Conservation (phyloP, 2,329 filamentous ascomycete genomes). For the Penicillium brasilianum region DNA sequence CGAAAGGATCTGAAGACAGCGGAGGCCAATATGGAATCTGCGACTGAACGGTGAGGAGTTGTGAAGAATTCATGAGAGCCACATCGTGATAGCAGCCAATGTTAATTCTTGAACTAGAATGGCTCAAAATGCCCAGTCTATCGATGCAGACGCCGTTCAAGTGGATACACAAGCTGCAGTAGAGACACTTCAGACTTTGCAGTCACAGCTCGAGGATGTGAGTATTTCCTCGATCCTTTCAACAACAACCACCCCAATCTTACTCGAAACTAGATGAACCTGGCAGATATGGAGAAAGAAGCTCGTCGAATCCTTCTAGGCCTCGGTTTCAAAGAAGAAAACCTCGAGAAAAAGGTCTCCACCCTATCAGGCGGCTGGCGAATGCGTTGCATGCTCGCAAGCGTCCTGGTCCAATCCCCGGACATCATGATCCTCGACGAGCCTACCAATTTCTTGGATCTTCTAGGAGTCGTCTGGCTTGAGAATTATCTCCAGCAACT, state of each 20-base stretch:
- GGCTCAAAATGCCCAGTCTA: slow-evolving; percentile 60
- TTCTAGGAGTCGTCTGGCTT: slow-evolving; percentile 84
- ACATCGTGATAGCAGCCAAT: slow-evolving; percentile 18
- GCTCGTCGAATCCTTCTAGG: slow-evolving; percentile 71
- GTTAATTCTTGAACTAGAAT: slow-evolving; percentile 34
- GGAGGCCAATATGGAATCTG: slow-evolving; percentile 69
- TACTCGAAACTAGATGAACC: slow-evolving; percentile 49
- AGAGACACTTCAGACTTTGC: slow-evolving; percentile 71
- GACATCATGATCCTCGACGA: slow-evolving; percentile 85
- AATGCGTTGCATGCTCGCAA: slow-evolving; percentile 70
- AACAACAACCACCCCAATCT: slow-evolving; percentile 12
- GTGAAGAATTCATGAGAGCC: background rate
- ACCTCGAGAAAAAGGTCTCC: slow-evolving; percentile 63
- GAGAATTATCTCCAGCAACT: slow-evolving; percentile 70
- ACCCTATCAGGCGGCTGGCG: slow-evolving; percentile 79
- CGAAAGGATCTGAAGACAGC: slow-evolving; percentile 73
- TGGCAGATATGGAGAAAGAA: slow-evolving; percentile 67
- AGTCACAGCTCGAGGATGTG: slow-evolving; percentile 70
- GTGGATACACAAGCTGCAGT: slow-evolving; percentile 71
- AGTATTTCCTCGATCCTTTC: slow-evolving; percentile 11
- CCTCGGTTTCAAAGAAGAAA: slow-evolving; percentile 70
- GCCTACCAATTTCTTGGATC: slow-evolving; percentile 84
- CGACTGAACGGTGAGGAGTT: slow-evolving; percentile 53
- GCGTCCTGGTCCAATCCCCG: slow-evolving; percentile 70
- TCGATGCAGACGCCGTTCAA: slow-evolving; percentile 62